Evolutionary conservation across 202 grass and related monocot species (phyloP).

Genomic region (Musa balbisiana): DNA sequence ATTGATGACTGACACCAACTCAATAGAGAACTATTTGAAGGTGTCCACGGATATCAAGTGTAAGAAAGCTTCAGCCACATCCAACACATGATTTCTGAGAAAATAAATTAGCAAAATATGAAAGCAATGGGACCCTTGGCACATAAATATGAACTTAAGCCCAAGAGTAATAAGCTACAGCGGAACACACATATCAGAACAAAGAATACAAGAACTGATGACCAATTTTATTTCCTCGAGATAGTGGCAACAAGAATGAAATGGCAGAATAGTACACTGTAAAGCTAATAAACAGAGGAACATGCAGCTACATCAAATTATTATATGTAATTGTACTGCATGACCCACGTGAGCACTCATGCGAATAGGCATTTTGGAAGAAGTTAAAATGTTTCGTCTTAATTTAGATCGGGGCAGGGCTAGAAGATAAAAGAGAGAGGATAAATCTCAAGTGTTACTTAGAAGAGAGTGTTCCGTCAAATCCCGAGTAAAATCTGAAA

Average conservation of each 20-base stretch:
- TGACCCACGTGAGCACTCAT: background rate
- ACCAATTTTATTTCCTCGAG: background rate
- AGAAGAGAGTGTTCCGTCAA: background rate
- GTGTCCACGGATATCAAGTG: no score
- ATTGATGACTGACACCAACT: no score
- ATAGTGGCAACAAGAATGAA: background rate
- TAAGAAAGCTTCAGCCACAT: no score
- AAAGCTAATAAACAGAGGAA: background rate
- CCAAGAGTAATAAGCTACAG: no score
- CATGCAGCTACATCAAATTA: slow-evolving; percentile 3
- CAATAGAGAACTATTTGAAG: no score
- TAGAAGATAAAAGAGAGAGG: background rate
- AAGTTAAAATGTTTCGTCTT: background rate
- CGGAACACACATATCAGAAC: no score
- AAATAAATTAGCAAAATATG: no score
- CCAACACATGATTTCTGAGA: no score
- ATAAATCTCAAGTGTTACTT: background rate
- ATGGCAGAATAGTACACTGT: background rate
- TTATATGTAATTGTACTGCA: background rate
- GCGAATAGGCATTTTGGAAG: background rate
- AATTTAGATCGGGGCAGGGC: background rate
- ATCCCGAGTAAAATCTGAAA: background rate
- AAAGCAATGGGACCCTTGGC: no score
- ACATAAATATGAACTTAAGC: no score
- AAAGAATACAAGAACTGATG: background rate